Conservation (phyloP, 164 flowering plant genomes). For the Chimonanthus praecox region DNA sequence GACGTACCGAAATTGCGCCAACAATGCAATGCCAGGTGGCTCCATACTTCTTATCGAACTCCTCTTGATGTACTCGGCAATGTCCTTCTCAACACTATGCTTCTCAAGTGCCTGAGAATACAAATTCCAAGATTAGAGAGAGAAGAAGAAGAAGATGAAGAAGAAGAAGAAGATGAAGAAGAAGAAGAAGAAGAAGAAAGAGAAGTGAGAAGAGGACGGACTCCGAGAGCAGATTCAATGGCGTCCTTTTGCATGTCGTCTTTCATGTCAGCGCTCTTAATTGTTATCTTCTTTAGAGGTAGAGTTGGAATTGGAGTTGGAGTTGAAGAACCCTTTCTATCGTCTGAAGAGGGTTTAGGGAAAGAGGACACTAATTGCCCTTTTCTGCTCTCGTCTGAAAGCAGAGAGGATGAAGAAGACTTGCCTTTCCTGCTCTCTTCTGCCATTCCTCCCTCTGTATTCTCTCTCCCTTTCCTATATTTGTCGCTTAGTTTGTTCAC, state of each 20-base stretch:
- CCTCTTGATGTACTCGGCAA: constrained; percentile 93
- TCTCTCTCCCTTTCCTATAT: not conserved
- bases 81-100: constrained; percentile 83
- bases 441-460: not conserved
- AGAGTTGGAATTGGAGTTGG: not conserved
- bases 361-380: not conserved
- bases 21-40: constrained; percentile 99
- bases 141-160: no score
- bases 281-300: constrained; percentile 30
- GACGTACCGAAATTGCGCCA: constrained; percentile 85
- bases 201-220: no score
- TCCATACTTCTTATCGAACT: constrained; percentile 89
- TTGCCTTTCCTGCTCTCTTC: constrained; percentile 2
- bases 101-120: constrained; percentile 76
- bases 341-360: constrained; percentile 6
- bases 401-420: not conserved
- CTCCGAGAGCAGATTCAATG: constrained; percentile 55
- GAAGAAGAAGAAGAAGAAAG: no score
- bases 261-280: constrained; percentile 97
- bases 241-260: constrained; percentile 91
- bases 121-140: no score
- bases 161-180: no score
- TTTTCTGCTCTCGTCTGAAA: not conserved
- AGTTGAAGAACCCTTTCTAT: constrained; percentile 1
- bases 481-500: no score